Percentiles rank a stretch among this genome's conserved stretches.
These are phyloP conservation scores for Viridothelium virens DNA, from an alignment of 495 filamentous ascomycete genomes.

Conservation along the genomic window DNA sequence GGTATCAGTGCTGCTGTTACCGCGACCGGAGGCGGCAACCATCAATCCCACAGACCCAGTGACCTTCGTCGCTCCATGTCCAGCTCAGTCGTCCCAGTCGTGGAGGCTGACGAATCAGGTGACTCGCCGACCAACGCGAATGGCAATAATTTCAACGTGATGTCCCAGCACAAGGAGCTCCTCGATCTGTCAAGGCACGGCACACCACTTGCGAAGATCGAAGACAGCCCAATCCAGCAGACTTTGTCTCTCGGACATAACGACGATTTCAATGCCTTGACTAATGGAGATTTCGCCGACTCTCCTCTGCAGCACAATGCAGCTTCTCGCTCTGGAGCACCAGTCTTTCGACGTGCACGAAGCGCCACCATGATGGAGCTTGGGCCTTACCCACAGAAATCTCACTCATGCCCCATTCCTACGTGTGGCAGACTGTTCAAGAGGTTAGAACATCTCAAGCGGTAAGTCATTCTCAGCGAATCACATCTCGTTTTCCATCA, in stretches of 20 bases:
- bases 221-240: constrained; percentile 67
- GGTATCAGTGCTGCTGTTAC: constrained; percentile 57
- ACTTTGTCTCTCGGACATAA: constrained; percentile 53
- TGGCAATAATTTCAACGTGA: constrained; percentile 45
- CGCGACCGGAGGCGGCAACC: constrained; percentile 41
- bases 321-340: constrained; percentile 54
- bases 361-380: constrained; percentile 96
- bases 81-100: constrained; percentile 73
- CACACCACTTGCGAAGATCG: constrained; percentile 74
- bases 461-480: constrained; percentile 52
- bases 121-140: constrained; percentile 61
- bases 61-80: constrained; percentile 90
- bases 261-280: constrained; percentile 59
- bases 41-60: constrained; percentile 64
- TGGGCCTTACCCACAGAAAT: constrained; percentile 93
- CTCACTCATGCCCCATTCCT: constrained; percentile 97
- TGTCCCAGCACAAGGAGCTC: constrained; percentile 68
- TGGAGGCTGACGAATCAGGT: constrained; percentile 66
- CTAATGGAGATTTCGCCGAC: constrained; percentile 51
- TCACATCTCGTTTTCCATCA: constrained; percentile 19
- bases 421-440: constrained; percentile 97
- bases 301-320: constrained; percentile 50
- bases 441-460: constrained; percentile 96
- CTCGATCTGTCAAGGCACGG: constrained; percentile 79
- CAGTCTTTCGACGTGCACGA: constrained; percentile 78